Evolutionary conservation across 495 filamentous ascomycete genomes (phyloP).

Genomic region (Penicillium flavigenum): DNA sequence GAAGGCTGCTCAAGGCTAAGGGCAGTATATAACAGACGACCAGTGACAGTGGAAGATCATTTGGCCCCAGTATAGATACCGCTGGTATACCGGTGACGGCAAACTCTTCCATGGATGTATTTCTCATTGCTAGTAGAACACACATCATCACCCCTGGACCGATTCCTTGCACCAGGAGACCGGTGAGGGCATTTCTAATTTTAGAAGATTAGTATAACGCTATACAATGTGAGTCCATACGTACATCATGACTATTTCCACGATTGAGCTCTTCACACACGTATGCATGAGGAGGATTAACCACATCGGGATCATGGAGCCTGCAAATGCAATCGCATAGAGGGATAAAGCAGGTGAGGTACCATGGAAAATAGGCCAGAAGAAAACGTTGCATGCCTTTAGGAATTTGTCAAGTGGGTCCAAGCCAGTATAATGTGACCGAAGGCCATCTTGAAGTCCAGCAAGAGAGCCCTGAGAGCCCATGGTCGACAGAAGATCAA

Average conservation of each 20-base stretch:
- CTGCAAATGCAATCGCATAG: constrained; percentile 2
- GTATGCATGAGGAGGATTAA: background rate
- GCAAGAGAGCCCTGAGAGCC: constrained; percentile 1
- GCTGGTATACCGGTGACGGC: constrained; percentile 1
- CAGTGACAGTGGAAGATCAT: background rate
- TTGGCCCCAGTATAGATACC: background rate
- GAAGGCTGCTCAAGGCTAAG: background rate
- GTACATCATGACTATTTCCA: constrained; percentile 4
- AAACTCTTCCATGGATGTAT: constrained; percentile 3
- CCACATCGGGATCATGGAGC: background rate
- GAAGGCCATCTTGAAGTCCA: background rate
- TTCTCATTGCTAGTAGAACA: constrained; percentile 1
- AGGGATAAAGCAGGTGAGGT: background rate
- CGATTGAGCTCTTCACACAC: background rate
- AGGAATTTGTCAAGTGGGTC: background rate
- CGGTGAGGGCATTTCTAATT: constrained; percentile 3
- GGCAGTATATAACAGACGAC: background rate
- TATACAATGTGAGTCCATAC: constrained; percentile 1
- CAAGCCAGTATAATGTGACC: background rate
- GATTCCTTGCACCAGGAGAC: constrained; percentile 2
- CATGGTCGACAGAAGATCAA: background rate
- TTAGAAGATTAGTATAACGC: constrained; percentile 1
- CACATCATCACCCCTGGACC: constrained; percentile 1
- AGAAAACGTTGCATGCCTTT: constrained; percentile 1
- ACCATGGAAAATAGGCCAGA: background rate